Conservation (phyloP, 139 green algal genomes). For the Auxenochlorella protothecoides region DNA sequence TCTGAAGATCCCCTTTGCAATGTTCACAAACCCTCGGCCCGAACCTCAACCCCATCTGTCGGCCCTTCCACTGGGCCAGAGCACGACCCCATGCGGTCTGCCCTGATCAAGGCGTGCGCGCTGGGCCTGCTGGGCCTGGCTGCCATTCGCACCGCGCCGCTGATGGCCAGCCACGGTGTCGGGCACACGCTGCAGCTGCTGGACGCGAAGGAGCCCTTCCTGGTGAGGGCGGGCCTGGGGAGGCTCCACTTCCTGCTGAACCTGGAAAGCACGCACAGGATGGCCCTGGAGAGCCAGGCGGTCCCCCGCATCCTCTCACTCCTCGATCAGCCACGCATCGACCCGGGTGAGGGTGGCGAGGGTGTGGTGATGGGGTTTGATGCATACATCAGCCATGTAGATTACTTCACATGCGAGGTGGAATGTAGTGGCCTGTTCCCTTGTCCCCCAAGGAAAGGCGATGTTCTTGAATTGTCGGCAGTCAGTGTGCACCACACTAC, state of each 20-base stretch:
- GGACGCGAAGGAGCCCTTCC: slow-evolving; percentile 10
- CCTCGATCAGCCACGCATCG: neutral
- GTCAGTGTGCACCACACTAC: too few species aligned
- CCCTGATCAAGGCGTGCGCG: neutral
- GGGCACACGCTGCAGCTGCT: slow-evolving; percentile 8
- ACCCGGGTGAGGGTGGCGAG: too few species aligned
- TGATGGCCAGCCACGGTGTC: slow-evolving; percentile 1
- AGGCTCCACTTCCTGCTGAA: slow-evolving; percentile 11
- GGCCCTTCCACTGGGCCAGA: neutral
- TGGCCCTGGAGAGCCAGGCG: neutral
- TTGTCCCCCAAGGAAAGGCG: too few species aligned
- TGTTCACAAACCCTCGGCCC: too few species aligned
- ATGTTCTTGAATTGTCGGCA: too few species aligned
- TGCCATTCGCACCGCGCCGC: neutral
- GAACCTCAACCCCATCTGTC: neutral
- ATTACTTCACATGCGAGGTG: too few species aligned
- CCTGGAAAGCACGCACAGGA: slow-evolving; percentile 5
- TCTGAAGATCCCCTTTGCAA: too few species aligned
- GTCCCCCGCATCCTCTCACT: slow-evolving; percentile 3
- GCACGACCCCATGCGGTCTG: neutral
- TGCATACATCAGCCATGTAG: too few species aligned
- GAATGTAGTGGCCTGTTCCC: too few species aligned
- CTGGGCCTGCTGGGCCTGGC: slow-evolving; percentile 10
- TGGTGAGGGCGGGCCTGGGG: slow-evolving; percentile 7
- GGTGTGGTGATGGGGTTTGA: too few species aligned